phyloP scores from a whole-genome alignment of 257 asterid species.

The Nicotiana noctiflora region DNA sequence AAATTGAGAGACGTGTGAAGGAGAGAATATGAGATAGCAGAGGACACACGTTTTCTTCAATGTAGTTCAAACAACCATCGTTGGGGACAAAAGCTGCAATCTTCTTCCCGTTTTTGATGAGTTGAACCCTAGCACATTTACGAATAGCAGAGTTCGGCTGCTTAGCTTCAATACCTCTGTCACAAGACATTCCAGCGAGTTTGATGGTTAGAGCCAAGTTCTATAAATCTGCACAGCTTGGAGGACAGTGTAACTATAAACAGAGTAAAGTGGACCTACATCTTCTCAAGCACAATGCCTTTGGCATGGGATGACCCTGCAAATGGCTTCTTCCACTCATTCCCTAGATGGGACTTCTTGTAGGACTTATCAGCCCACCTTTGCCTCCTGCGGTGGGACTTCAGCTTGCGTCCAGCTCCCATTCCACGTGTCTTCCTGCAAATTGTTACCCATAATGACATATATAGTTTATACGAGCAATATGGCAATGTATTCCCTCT shows the following conservation, averaged over 20 bases:
- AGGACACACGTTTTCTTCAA: slow-evolving; percentile 60
- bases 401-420: slow-evolving; percentile 88
- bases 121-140: slow-evolving; percentile 78
- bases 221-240: neutral
- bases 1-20: neutral
- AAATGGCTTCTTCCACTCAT: slow-evolving; percentile 83
- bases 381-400: slow-evolving; percentile 62
- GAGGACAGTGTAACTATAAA: neutral
- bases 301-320: slow-evolving; percentile 81
- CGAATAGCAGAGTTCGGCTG: slow-evolving; percentile 87
- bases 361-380: slow-evolving; percentile 84
- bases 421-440: slow-evolving; percentile 70
- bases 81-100: slow-evolving; percentile 82
- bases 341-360: slow-evolving; percentile 71
- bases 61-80: slow-evolving; percentile 74
- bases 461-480: neutral
- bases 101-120: slow-evolving; percentile 74
- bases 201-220: neutral
- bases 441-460: neutral
- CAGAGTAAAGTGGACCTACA: no score
- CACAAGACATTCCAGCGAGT: neutral
- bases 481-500: neutral
- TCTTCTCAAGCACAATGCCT: no score
- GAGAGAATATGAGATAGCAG: neutral
- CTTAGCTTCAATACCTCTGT: slow-evolving; percentile 78